A percentile compares a stretch with the other conserved stretches of the same genome.
These are phyloP conservation scores for Botrytis byssoidea DNA, from an alignment of 2,329 filamentous ascomycete genomes.

Conservation along the genomic window DNA sequence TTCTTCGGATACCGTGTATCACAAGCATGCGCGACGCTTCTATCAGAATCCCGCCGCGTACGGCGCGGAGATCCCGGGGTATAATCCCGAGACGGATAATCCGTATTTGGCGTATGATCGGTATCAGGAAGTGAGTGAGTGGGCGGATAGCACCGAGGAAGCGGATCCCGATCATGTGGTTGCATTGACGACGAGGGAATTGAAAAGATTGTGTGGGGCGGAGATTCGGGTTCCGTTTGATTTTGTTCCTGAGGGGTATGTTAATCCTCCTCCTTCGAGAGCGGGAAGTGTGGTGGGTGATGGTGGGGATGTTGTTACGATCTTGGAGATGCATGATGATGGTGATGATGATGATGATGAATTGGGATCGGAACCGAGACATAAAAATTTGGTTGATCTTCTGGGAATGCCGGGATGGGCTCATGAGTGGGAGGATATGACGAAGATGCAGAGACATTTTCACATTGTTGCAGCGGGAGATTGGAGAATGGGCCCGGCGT, in stretches of 20 bases:
- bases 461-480: slow-evolving; percentile 17
- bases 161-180: slow-evolving; percentile 8
- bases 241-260: slow-evolving; percentile 10
- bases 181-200: slow-evolving; percentile 6
- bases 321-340: not conserved
- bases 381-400: not conserved
- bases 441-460: slow-evolving; percentile 13
- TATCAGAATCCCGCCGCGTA: slow-evolving; percentile 3
- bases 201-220: slow-evolving; percentile 9
- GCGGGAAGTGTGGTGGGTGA: not conserved
- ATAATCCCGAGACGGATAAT: slow-evolving; percentile 7
- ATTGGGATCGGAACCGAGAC: not conserved
- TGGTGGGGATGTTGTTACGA: not conserved
- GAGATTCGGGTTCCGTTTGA: slow-evolving; percentile 3
- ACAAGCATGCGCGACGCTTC: slow-evolving; percentile 14
- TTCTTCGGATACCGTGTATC: slow-evolving; percentile 10
- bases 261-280: not conserved
- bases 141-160: slow-evolving; percentile 9
- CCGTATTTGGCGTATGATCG: slow-evolving; percentile 15
- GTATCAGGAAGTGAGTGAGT: slow-evolving; percentile 10
- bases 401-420: not conserved
- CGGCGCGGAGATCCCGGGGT: slow-evolving; percentile 3
- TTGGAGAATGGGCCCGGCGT: slow-evolving; percentile 11
- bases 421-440: not conserved
- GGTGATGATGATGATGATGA: not conserved